phyloP scores from a whole-genome alignment of 495 filamentous ascomycete species.

The Penicillium coprophilum region DNA sequence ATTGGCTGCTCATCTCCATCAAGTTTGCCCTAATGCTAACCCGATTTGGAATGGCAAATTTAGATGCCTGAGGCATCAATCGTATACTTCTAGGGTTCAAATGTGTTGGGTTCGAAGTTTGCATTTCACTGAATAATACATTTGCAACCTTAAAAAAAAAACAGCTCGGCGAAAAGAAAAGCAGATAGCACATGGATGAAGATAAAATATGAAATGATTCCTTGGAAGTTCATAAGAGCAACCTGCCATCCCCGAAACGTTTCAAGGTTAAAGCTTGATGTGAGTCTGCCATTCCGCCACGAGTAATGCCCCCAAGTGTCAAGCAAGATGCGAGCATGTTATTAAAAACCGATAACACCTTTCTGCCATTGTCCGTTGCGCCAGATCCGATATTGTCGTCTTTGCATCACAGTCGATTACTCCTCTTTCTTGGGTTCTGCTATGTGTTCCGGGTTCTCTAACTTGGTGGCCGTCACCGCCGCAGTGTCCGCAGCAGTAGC shows the following conservation, averaged over 20 bases:
- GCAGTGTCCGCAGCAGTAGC: conserved; percentile 22
- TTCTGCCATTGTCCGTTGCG: conserved; percentile 45
- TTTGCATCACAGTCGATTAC: conserved; percentile 22
- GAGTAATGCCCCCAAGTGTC: conserved; percentile 22
- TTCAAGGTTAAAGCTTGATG: conserved; percentile 2
- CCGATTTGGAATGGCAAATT: conserved; percentile 17
- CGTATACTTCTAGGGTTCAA: neutral
- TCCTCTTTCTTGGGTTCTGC: conserved; percentile 37
- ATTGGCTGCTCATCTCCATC: conserved; percentile 28
- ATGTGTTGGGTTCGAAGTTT: neutral
- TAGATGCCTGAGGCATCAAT: conserved; percentile 15
- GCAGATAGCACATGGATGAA: conserved; percentile 4
- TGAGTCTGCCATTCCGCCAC: conserved; percentile 11
- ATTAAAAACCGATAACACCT: conserved; percentile 43
- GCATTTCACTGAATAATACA: conserved; percentile 12
- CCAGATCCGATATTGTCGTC: conserved; percentile 31
- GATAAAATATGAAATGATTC: conserved; percentile 9
- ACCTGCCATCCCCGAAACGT: neutral
- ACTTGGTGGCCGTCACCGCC: conserved; percentile 22
- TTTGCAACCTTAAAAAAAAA: conserved; percentile 15
- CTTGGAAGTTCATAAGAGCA: conserved; percentile 5
- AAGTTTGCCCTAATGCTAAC: conserved; percentile 42
- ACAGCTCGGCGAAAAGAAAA: conserved; percentile 8
- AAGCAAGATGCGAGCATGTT: conserved; percentile 28
- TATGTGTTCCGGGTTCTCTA: conserved; percentile 22